Evolutionary conservation across 75 land plant genomes (phyloP).

Genomic region (Adiantum capillusveneris): DNA sequence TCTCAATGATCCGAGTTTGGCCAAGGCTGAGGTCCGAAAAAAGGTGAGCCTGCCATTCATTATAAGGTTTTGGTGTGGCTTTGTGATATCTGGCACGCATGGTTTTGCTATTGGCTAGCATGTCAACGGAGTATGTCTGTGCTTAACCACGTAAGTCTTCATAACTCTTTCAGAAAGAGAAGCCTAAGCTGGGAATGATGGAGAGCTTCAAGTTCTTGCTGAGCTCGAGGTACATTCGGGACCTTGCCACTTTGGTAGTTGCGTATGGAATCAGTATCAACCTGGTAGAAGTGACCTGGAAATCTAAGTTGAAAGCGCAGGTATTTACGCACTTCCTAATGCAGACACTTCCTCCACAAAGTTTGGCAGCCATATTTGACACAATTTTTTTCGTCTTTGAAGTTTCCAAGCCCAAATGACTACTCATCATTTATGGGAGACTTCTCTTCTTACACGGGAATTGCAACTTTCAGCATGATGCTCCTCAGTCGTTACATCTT

Average conservation of each 20-base stretch:
- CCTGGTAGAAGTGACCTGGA: constrained; percentile 48
- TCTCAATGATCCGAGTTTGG: constrained; percentile 38
- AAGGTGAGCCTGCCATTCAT: constrained; percentile 19
- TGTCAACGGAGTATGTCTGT: too few species aligned
- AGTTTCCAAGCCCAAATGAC: constrained; percentile 49
- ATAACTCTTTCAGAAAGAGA: constrained; percentile 32
- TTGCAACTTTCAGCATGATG: constrained; percentile 52
- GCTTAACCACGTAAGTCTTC: too few species aligned
- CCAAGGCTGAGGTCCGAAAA: constrained; percentile 38
- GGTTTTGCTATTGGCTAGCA: too few species aligned
- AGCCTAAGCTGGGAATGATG: constrained; percentile 46
- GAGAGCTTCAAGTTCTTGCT: constrained; percentile 46
- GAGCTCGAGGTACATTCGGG: constrained; percentile 37
- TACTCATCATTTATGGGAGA: constrained; percentile 52
- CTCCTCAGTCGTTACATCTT: constrained; percentile 37
- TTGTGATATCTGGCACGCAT: too few species aligned
- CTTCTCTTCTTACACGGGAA: constrained; percentile 44
- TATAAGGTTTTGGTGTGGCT: too few species aligned
- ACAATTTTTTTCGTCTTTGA: neutral
- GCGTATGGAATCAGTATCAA: constrained; percentile 48
- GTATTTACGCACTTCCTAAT: constrained; percentile 2
- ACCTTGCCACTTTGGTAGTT: constrained; percentile 45
- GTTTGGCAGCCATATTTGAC: neutral
- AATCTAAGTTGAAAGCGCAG: constrained; percentile 40
- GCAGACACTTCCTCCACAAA: neutral